Percentiles rank a stretch among this genome's conserved stretches.
phyloP scores from a whole-genome alignment of 257 asterid genomes.

The Solanum tarapatanum region DNA sequence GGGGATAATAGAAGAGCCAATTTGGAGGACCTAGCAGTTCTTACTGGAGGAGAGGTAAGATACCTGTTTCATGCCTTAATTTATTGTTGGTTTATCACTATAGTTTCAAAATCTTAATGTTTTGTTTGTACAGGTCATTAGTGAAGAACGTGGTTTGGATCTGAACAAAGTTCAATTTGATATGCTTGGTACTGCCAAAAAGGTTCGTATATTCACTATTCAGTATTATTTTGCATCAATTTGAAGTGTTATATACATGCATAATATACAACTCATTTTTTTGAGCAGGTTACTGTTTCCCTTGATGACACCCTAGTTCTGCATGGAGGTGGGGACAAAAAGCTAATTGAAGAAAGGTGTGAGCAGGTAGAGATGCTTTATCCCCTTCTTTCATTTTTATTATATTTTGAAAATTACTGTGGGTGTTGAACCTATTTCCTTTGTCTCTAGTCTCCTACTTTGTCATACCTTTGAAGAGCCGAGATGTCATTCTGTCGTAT shows the following conservation, averaged over 20 bases:
- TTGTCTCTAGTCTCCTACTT: neutral
- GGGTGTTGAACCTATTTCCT: neutral
- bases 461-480: neutral
- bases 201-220: conserved; percentile 29
- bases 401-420: neutral
- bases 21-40: conserved; percentile 82
- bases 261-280: neutral
- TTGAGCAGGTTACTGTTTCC: conserved; percentile 66
- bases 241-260: neutral
- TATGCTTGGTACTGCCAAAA: conserved; percentile 89
- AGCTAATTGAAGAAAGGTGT: conserved; percentile 86
- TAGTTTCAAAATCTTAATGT: conserved; percentile 4
- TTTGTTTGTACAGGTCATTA: conserved; percentile 53
- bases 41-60: conserved; percentile 89
- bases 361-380: conserved; percentile 50
- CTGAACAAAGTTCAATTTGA: conserved; percentile 59
- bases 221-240: neutral
- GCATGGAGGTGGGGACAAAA: conserved; percentile 86
- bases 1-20: conserved; percentile 80
- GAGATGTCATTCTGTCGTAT: neutral
- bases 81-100: neutral
- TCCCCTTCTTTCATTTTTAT: neutral
- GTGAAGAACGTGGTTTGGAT: conserved; percentile 59
- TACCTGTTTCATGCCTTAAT: neutral
- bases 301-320: conserved; percentile 68